These are phyloP conservation scores for Pleomassaria siparia DNA, from an alignment of 2,329 filamentous ascomycete species.

Conservation along the genomic window DNA sequence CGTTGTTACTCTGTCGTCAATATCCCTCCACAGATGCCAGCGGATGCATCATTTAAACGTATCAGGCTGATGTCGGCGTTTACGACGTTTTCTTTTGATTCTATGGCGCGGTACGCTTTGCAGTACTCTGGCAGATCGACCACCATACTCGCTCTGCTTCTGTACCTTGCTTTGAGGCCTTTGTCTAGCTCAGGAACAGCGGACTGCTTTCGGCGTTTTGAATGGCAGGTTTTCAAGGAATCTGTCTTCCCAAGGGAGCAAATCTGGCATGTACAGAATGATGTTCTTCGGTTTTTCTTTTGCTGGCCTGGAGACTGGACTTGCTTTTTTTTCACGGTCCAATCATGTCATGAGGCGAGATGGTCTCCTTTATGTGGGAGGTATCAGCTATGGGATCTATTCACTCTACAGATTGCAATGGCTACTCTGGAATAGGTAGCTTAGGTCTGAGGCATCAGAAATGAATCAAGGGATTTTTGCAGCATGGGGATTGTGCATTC, in stretches of 20 bases:
- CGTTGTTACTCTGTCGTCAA: not conserved
- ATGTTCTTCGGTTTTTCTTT: not conserved
- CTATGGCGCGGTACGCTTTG: too few relatives aligned
- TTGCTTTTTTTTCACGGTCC: not conserved
- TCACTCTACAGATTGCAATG: not conserved
- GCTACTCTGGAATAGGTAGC: not conserved
- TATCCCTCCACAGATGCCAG: not conserved
- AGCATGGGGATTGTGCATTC: too few relatives aligned
- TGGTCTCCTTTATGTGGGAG: not conserved
- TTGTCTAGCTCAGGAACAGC: conserved; percentile 1
- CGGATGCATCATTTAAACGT: not conserved
- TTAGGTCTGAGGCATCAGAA: not conserved
- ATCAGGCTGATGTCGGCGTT: not conserved
- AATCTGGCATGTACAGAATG: not conserved
- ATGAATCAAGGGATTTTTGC: not conserved
- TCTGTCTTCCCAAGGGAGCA: not conserved
- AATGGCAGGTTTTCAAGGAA: not conserved
- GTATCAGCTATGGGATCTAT: not conserved
- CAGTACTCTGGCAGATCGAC: not conserved
- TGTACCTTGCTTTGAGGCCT: not conserved
- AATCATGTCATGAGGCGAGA: not conserved
- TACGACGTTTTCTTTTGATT: conserved; percentile 2
- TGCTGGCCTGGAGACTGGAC: not conserved
- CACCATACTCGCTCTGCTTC: not conserved
- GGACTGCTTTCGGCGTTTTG: conserved; percentile 1